These are phyloP conservation scores for Neospermospora avenae DNA, from an alignment of 2,329 filamentous ascomycete species.

Conservation along the genomic window DNA sequence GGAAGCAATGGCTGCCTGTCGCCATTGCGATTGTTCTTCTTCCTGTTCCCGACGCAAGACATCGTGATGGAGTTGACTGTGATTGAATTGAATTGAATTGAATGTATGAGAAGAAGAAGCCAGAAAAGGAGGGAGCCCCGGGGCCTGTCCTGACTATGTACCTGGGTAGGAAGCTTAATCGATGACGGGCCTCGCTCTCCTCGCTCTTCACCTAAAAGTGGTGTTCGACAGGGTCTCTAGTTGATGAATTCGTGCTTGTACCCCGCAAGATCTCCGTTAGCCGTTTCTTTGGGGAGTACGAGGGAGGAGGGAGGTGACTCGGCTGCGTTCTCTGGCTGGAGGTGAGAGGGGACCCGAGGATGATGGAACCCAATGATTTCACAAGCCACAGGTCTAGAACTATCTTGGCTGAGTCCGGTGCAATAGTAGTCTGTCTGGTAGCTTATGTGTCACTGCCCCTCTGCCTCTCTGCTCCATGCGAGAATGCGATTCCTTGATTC, in stretches of 20 bases:
- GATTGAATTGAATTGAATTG: no score
- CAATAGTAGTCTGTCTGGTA: not conserved
- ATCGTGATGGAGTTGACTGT: constrained; percentile 27
- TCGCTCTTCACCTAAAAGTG: not conserved
- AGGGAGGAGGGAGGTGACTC: no score
- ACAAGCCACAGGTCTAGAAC: not conserved
- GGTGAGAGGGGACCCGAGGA: no score
- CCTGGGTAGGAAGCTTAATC: constrained; percentile 11
- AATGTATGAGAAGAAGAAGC: constrained; percentile 6
- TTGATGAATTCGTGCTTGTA: not conserved
- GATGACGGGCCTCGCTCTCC: constrained; percentile 18
- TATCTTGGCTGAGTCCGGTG: not conserved
- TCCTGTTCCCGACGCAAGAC: constrained; percentile 34
- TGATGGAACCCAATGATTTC: not conserved
- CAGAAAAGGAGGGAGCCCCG: not conserved
- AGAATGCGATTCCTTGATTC: constrained; percentile 3
- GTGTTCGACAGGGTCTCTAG: not conserved
- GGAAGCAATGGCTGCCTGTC: constrained; percentile 68
- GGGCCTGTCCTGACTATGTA: constrained; percentile 1
- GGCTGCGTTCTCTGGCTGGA: no score
- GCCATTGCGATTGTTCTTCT: constrained; percentile 25
- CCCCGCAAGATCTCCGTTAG: not conserved
- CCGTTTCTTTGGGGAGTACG: no score
- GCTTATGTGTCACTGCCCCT: not conserved
- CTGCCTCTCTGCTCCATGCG: not conserved